Base-by-base conservation (phyloP, 2,329 filamentous ascomycete genomes). In the Neonectria hederae region DNA sequence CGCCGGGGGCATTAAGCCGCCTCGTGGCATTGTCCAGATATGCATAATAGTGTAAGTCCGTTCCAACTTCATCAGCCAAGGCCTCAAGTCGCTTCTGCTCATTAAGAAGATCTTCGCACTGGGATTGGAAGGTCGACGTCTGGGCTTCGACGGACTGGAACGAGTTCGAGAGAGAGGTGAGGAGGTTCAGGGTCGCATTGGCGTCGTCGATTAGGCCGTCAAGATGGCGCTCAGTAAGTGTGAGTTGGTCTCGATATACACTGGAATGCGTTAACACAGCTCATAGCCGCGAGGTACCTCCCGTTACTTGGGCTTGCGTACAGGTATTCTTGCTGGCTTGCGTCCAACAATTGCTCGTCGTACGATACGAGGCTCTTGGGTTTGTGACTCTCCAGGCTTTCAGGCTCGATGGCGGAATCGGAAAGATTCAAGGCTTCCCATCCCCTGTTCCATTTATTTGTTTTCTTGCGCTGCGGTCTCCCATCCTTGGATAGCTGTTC, bases 11-110 rank as follows among this genome's bases (percentile, higher is more conserved):
- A 82, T 98, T 98, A 62, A 99, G 87, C 14, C 94, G 88, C 59
- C 94, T 87, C 0, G 94, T 97, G 65, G 95, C 94, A 51, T 91
- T 94, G 68, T 99, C 96, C 6, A 99, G 86, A 75, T 97, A 97
- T 21, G 92, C 89, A 78, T 99, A 99, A 79, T 97, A 97, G 75
- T 94, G 90, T n/a, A 97, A 83, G 72, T 97, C 97, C 24, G 92
- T 92, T 26, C 92, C 91, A 61, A 99, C 91, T 63, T 94, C 90
- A 69, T 97, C 89, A 3, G 94, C 93, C 45, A 99, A 85, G 69
- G 86, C 87, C 66, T 92, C 89, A 43, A 97, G 85, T 24, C 92
- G 89, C 72, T 86, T 88, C 80, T 98, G 94, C 72, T 97, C 94
- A 1, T 87, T 84, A 30, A 98, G 82, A 2, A 99, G 84, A 61